Base-by-base conservation (phyloP, 352 stramenopile genomes). In the Proteromonas lacertae region DNA sequence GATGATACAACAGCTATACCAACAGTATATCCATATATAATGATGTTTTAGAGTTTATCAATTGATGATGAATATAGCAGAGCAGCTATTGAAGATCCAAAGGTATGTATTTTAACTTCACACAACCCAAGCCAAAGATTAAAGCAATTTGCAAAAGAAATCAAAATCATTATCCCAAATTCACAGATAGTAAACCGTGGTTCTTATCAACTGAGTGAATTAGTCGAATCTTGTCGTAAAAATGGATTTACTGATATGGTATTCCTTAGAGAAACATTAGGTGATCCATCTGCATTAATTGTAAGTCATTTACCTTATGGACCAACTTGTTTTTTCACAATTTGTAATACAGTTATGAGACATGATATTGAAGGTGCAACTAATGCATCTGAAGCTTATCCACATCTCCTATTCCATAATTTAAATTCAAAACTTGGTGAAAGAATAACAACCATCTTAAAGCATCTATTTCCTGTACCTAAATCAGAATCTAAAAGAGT, bases 61-160 rank as follows among this genome's bases (percentile, higher is more conserved):
- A 77, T 96, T 20, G 87, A 99, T 52, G 84, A 99, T 58, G 87
- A 99, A 58, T 99, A 99, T 56, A 86, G 80, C 47, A 84, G 88
- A 51, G 78, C 79, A 4, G 87, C 80, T 32, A 72, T 88, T 48
- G 70, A 76, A 35, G 83, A 96, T 54, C 86, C 84, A 23, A 86
- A 90, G 42, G 66, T 96, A 26, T 92, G 83, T 42, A 74, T 99
- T 22, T 96, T 82, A 5, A 99, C 88, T 28, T 92, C 71, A 32
- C 76, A 79, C 25, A 71, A 92, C 51, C 86, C 88, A 20, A 89
- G 64, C 37, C 83, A 68, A 32, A 73, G 88, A 10, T 63, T 99
- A 20, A 96, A 95, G 53, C 81, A 95, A 59, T 99, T 99, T 55
- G 69, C 80, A n/a, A 93, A 99, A 63, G 87, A 99, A 64, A 63